These are phyloP conservation scores for Articulospora tetracladia DNA, from an alignment of 495 filamentous ascomycete genomes.

Conservation along the genomic window DNA sequence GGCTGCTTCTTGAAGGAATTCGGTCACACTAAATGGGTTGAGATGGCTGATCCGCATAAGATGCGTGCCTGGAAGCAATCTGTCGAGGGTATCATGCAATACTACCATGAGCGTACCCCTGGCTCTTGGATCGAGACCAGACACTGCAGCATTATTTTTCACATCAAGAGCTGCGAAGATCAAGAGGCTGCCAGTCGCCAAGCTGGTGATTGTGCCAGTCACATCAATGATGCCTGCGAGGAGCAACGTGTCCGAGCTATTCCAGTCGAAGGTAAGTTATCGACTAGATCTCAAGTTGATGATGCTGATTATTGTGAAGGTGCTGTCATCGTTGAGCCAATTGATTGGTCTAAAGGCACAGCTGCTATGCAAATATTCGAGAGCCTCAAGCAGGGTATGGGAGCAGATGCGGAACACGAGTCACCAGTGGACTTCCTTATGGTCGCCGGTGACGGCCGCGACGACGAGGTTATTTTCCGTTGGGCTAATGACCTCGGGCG, in stretches of 20 bases:
- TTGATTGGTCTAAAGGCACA: constrained; percentile 78
- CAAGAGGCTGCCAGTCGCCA: constrained; percentile 64
- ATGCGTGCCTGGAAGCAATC: constrained; percentile 72
- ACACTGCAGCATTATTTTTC: constrained; percentile 82
- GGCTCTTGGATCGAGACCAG: constrained; percentile 83
- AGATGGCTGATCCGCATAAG: constrained; percentile 63
- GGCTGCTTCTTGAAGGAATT: constrained; percentile 80
- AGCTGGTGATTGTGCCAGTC: constrained; percentile 80
- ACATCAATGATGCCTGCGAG: constrained; percentile 89
- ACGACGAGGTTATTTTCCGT: constrained; percentile 87
- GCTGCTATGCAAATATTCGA: constrained; percentile 70
- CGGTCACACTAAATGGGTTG: constrained; percentile 63
- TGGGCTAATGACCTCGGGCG: constrained; percentile 76
- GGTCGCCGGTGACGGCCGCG: constrained; percentile 82
- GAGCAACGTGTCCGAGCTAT: constrained; percentile 79
- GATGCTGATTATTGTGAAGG: constrained; percentile 23
- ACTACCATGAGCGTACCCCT: constrained; percentile 84
- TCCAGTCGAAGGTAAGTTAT: constrained; percentile 55
- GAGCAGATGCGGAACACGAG: constrained; percentile 33
- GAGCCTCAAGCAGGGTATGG: constrained; percentile 41
- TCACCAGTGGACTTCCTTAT: constrained; percentile 74
- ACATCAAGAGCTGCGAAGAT: constrained; percentile 80
- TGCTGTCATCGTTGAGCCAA: constrained; percentile 75
- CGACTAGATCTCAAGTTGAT: background rate
- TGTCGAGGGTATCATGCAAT: constrained; percentile 71